phyloP scores from a whole-genome alignment of 2,329 filamentous ascomycete genomes.

The Epichloe amarillans region DNA sequence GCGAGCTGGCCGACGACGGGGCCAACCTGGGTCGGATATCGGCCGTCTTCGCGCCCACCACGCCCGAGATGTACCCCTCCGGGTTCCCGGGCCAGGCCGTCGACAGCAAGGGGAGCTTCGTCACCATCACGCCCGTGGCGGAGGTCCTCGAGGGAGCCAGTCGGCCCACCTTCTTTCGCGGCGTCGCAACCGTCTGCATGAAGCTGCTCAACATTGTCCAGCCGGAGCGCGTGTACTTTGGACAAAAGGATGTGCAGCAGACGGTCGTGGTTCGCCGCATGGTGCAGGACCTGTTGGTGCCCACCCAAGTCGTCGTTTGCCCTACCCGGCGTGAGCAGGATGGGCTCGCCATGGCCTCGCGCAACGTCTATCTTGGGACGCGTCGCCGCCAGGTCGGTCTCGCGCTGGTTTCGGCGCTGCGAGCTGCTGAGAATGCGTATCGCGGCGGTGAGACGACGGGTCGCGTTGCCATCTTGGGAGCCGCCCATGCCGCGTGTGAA shows the following conservation, averaged over 20 bases:
- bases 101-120: slow-evolving; percentile 66
- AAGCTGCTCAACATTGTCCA: slow-evolving; percentile 45
- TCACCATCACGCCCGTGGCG: slow-evolving; percentile 76
- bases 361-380: slow-evolving; percentile 82
- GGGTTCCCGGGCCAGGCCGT: slow-evolving; percentile 60
- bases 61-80: slow-evolving; percentile 75
- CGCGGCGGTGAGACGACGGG: slow-evolving; percentile 33
- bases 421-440: slow-evolving; percentile 57
- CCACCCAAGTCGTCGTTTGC: slow-evolving; percentile 59
- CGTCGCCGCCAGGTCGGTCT: slow-evolving; percentile 59
- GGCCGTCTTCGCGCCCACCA: slow-evolving; percentile 77
- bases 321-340: slow-evolving; percentile 65
- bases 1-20: slow-evolving; percentile 52
- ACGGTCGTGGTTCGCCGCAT: slow-evolving; percentile 79
- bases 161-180: slow-evolving; percentile 88
- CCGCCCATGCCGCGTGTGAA: slow-evolving; percentile 49
- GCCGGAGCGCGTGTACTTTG: slow-evolving; percentile 73
- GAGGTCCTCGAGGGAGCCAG: slow-evolving; percentile 72
- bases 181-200: slow-evolving; percentile 92
- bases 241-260: slow-evolving; percentile 96
- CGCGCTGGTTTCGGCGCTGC: slow-evolving; percentile 57
- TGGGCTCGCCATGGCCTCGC: slow-evolving; percentile 79
- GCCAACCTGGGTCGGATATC: slow-evolving; percentile 54
- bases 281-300: slow-evolving; percentile 76
- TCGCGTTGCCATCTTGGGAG: slow-evolving; percentile 56